Conservation (phyloP, 805 yeast genomes). For the Millerago galiae region DNA sequence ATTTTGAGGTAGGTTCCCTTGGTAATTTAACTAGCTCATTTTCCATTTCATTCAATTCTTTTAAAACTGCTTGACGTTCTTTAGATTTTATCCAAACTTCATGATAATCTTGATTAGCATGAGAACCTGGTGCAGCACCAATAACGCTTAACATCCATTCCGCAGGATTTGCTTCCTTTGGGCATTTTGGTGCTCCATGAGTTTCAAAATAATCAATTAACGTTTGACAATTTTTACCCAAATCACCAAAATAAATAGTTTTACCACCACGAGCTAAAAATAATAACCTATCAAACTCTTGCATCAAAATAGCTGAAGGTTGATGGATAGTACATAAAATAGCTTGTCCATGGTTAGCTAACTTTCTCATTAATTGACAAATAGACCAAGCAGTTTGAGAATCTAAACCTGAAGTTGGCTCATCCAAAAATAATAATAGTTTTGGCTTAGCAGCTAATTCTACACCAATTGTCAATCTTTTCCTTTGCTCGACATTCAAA, state of each 20-base stretch:
- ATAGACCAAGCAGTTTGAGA: slow-evolving; percentile 66
- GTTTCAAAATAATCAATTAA: slow-evolving; percentile 61
- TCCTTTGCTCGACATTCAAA: slow-evolving; percentile 58
- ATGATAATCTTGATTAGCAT: slow-evolving; percentile 63
- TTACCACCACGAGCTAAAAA: slow-evolving; percentile 65
- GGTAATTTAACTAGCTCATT: slow-evolving; percentile 40
- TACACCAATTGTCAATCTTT: slow-evolving; percentile 61
- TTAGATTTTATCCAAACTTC: slow-evolving; percentile 72
- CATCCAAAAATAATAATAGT: slow-evolving; percentile 53
- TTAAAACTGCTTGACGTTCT: slow-evolving; percentile 52
- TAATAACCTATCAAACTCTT: slow-evolving; percentile 71
- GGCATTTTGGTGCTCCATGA: slow-evolving; percentile 62
- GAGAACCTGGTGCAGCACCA: slow-evolving; percentile 79
- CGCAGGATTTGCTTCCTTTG: slow-evolving; percentile 68
- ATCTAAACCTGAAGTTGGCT: slow-evolving; percentile 64
- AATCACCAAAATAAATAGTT: slow-evolving; percentile 71
- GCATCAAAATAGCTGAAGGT: slow-evolving; percentile 73
- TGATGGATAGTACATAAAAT: slow-evolving; percentile 75
- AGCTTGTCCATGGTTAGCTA: slow-evolving; percentile 56
- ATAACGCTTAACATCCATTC: slow-evolving; percentile 89
- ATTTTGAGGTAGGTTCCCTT: slow-evolving; percentile 26
- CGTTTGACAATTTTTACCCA: slow-evolving; percentile 52
- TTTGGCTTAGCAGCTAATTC: slow-evolving; percentile 64
- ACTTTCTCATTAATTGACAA: slow-evolving; percentile 51
- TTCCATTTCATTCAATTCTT: slow-evolving; percentile 62